These are phyloP conservation scores for Chenopodium suecicum DNA, from an alignment of 148 eudicot species.

Conservation along the genomic window DNA sequence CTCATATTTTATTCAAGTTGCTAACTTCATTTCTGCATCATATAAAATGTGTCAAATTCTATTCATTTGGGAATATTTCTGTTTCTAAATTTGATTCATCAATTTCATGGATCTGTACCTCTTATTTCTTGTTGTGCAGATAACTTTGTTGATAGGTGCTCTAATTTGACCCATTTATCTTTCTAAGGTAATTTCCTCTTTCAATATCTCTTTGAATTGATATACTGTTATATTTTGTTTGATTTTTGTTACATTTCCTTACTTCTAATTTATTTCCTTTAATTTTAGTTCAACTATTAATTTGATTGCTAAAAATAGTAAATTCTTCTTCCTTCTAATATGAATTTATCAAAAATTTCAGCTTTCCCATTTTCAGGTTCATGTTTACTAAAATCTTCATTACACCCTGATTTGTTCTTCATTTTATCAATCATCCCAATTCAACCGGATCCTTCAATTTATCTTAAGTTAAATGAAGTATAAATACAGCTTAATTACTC, in stretches of 20 bases:
- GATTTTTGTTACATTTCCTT: not conserved
- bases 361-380: not conserved
- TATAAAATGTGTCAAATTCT: not conserved
- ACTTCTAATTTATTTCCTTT: not conserved
- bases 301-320: not conserved
- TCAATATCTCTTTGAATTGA: too few species aligned
- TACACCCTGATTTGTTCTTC: not conserved
- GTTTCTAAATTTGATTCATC: not conserved
- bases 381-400: not conserved
- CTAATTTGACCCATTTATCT: conserved; percentile 19
- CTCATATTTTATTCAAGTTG: too few species aligned
- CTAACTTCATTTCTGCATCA: too few species aligned
- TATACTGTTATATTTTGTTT: not conserved
- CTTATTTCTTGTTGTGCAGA: not conserved
- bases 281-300: too few species aligned
- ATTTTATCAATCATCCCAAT: not conserved
- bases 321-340: not conserved
- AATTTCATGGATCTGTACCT: conserved; percentile 20
- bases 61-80: conserved; percentile 4
- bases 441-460: not conserved
- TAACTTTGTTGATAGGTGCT: not conserved
- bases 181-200: too few species aligned
- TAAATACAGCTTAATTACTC: not conserved
- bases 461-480: not conserved
- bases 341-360: not conserved